Base-by-base conservation (phyloP, 306 rosid genomes). In the Parietaria judaica region DNA sequence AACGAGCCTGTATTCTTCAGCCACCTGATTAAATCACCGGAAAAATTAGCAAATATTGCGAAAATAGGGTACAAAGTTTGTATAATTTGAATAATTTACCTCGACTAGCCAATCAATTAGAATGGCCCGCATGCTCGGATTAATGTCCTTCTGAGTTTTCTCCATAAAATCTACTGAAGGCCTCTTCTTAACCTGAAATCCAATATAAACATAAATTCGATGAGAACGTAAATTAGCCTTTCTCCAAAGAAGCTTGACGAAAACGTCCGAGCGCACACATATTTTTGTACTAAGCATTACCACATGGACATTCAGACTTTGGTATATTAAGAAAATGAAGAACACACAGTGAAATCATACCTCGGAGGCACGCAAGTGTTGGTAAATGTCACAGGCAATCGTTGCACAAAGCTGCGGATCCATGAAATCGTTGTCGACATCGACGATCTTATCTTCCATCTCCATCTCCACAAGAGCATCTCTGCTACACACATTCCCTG, bases 71-170 rank as follows among this genome's bases (percentile, higher is more conserved):
- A 23, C 31, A 23, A 1, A 2, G 31, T 23, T 23, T 23, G 31
- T 23, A 23, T 23, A 23, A 46, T 36, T 36, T 81, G 53, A 78
- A 74, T 49, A 60, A 46, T 59, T 52, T 79, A 87, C 99, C 96
- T 92, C 99, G 34, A 92, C 99, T 50, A 92, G 99, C 99, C 99
- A 92, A 51, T 88, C 96, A 54, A 92, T 70, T 50, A 92, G 63
- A 70, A 92, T 88, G 41, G 94, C 81, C 35, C 96, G 94, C 99
- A 92, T 92, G 76, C 86, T 86, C 14, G 86, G 51, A 71, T 76
- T 92, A 59, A 92, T 72, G 62, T 92, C 96, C 78, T 88, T 92
- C 74, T 92, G 96, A 70, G 81, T 11, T 67, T 11, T 88, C 68
- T 88, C 99, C 90, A 92, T 92, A 81, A 80, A 92, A 66, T 88